Conservation (phyloP, 345 rosid species). For the Camelina laxa region DNA sequence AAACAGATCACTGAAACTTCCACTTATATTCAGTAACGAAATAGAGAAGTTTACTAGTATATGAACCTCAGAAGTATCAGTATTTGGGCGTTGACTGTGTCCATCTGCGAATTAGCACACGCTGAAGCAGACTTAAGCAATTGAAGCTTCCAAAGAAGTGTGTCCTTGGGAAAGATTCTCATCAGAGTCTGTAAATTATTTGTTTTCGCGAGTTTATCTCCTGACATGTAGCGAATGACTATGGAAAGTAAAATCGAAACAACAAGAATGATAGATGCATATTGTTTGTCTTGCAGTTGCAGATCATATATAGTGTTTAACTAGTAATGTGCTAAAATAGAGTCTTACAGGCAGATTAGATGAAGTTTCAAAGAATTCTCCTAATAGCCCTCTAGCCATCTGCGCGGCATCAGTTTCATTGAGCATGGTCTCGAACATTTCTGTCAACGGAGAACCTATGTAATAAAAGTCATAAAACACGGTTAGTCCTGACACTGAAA, state of each 20-base stretch:
- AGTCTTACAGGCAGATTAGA: constrained; percentile 51
- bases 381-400: constrained; percentile 39
- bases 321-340: neutral
- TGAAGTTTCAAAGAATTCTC: constrained; percentile 41
- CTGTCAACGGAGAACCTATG: constrained; percentile 48
- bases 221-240: neutral
- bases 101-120: constrained; percentile 58
- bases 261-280: neutral
- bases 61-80: constrained; percentile 66
- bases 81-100: constrained; percentile 60
- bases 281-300: too few relatives aligned
- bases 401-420: constrained; percentile 41
- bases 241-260: neutral
- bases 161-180: constrained; percentile 37
- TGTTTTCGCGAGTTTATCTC: constrained; percentile 4
- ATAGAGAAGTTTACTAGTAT: constrained; percentile 21
- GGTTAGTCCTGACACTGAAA: neutral
- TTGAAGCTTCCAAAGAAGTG: constrained; percentile 75
- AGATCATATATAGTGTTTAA: too few relatives aligned
- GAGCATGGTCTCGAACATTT: constrained; percentile 39
- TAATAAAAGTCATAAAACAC: neutral
- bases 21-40: constrained; percentile 15
- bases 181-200: constrained; percentile 57
- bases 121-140: constrained; percentile 66
- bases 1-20: neutral